These are phyloP conservation scores for Termitomyces sp. DNA, from an alignment of 1,284 basidiomycete species.

Conservation along the genomic window DNA sequence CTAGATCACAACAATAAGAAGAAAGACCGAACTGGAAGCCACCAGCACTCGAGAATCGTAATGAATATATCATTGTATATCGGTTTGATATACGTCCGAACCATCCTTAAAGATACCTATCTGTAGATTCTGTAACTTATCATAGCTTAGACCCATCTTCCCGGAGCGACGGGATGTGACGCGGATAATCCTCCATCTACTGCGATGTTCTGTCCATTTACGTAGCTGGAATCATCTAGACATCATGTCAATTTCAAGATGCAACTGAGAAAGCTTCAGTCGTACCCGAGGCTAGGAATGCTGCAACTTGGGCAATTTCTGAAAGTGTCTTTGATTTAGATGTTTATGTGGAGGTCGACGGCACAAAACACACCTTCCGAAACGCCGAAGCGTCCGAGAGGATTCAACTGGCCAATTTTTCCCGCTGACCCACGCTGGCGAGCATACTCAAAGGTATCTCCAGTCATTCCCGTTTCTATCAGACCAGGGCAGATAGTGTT, in stretches of 20 bases:
- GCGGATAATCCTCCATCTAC: constrained; percentile 83
- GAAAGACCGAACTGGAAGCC: not conserved
- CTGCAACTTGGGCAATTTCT: constrained; percentile 81
- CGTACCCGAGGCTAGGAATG: constrained; percentile 84
- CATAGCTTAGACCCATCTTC: constrained; percentile 39
- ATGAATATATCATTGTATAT: not conserved
- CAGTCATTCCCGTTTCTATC: constrained; percentile 89
- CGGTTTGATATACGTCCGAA: not conserved
- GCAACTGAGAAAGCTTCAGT: constrained; percentile 33
- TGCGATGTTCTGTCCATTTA: constrained; percentile 86
- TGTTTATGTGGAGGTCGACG: not conserved
- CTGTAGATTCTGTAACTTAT: not conserved
- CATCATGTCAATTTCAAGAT: not conserved
- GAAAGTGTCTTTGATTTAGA: not conserved
- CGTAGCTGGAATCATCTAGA: constrained; percentile 86
- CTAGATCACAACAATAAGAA: too few relatives aligned
- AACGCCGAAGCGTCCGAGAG: constrained; percentile 75
- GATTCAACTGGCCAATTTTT: constrained; percentile 86
- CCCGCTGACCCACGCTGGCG: constrained; percentile 63
- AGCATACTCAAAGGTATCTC: constrained; percentile 69
- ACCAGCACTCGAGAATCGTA: not conserved
- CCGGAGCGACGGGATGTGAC: constrained; percentile 69
- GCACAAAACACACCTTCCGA: constrained; percentile 52
- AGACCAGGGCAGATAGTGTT: constrained; percentile 90
- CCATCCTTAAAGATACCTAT: not conserved